Evolutionary conservation across 2,329 filamentous ascomycete genomes (phyloP), one percentile per base, ranked within the genome.

Genomic region (Purpureocillium takamizusanense): DNA sequence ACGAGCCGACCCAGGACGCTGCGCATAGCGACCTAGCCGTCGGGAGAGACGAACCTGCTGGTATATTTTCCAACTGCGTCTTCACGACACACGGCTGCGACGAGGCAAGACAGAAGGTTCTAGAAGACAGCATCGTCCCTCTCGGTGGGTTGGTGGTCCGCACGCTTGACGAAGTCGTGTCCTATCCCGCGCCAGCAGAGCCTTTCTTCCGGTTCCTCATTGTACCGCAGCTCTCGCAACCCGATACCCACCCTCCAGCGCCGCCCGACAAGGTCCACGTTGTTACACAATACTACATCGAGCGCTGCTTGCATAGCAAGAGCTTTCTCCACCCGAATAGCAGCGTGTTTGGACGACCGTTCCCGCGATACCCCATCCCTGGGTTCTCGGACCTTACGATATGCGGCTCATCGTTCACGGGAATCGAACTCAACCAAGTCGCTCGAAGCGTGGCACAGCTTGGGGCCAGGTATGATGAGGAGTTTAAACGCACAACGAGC

Each of bases 231-330:
- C 54, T 51, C 7, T 70, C 71, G 0, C 61, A 63, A 12, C 61
- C 69, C 1, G 60, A 66, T 1, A 61, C 63, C 0, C 69, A 71
- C 33, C 72, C 61, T 8, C 50, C 47, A 8, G 41, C 54, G 8
- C 50, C 52, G 4, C 56, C 63, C 34, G 64, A 62, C 15, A 45
- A 58, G 21, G 53, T 75, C 7, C 55, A 69, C 36, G 56, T 74
- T 32, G 79, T 94, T 25, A 97, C 88, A 10, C 88, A 95, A 54
- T 94, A 92, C 71, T 98, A 90, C 74, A 72, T 98, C 37, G 92
- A 98, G 62, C 78, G 79, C 35, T 97, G 90, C 56, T 66, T 98
- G 30, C 80, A 89, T 55, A 76, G 77, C 46, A 92, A 86, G 58
- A 66, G 63, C 18, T 75, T 90, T 49, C 69, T 86, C 34, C 67